These are phyloP conservation scores for Zanthoxylum bungeanum DNA, from an alignment of 345 rosid species.

Conservation along the genomic window DNA sequence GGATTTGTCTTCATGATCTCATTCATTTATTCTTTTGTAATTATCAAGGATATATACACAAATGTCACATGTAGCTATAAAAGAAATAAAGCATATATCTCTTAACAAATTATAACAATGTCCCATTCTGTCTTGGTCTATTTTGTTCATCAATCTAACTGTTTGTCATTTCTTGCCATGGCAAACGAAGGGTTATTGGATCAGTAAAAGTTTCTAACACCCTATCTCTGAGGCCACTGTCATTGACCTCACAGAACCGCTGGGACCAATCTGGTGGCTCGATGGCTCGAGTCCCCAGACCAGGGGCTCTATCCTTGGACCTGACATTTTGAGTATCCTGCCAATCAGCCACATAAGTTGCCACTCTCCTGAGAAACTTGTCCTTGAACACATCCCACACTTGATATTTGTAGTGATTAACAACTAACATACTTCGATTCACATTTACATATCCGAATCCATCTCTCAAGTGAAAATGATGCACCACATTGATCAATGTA, in stretches of 20 bases:
- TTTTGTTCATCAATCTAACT: background rate
- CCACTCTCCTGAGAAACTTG: constrained; percentile 82
- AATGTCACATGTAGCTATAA: too few species aligned
- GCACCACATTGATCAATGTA: constrained; percentile 70
- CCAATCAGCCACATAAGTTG: constrained; percentile 93
- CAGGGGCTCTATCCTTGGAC: constrained; percentile 85
- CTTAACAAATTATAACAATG: background rate
- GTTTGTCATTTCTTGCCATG: constrained; percentile 43
- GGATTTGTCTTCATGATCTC: background rate
- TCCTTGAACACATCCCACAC: constrained; percentile 93
- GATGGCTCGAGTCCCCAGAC: constrained; percentile 70
- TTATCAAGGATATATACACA: background rate
- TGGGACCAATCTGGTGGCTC: constrained; percentile 78
- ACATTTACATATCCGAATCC: constrained; percentile 44
- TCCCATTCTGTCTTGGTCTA: background rate
- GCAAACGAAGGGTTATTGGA: constrained; percentile 34
- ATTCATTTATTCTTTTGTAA: background rate
- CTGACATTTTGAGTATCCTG: constrained; percentile 61
- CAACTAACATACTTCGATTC: constrained; percentile 46
- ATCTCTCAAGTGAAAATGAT: constrained; percentile 66
- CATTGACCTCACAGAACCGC: constrained; percentile 74
- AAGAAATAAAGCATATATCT: background rate
- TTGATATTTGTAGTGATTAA: constrained; percentile 85
- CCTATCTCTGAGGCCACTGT: constrained; percentile 59
- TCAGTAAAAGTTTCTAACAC: constrained; percentile 40